phyloP scores from a whole-genome alignment of 495 filamentous ascomycete species.

The Neurospora sp. region DNA sequence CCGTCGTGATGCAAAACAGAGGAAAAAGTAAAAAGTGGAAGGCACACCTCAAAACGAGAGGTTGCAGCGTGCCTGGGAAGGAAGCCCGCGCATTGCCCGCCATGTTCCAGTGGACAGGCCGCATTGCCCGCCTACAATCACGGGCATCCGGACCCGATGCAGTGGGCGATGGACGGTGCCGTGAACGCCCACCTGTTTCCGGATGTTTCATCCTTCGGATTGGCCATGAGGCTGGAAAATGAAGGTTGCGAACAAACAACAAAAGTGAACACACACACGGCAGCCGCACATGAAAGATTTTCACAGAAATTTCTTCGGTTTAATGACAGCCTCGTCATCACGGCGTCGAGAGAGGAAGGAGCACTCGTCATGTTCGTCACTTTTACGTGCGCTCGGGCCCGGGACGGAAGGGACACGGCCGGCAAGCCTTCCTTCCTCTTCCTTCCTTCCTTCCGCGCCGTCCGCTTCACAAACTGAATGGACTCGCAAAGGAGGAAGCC shows the following conservation, averaged over 20 bases:
- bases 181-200: background rate
- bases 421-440: background rate
- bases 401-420: conserved; percentile 3
- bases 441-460: background rate
- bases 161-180: background rate
- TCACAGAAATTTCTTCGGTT: background rate
- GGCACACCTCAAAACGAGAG: background rate
- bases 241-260: background rate
- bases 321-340: background rate
- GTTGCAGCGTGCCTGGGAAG: background rate
- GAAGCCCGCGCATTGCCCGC: background rate
- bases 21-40: background rate
- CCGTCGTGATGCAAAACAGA: background rate
- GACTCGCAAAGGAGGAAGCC: no score
- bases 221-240: background rate
- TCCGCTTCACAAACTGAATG: background rate
- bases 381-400: background rate
- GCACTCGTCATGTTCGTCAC: background rate
- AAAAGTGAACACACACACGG: background rate
- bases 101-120: background rate
- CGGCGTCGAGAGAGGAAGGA: background rate
- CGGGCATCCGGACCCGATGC: background rate
- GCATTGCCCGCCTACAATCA: background rate
- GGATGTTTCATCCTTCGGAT: background rate
- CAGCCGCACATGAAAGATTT: background rate